Conservation (phyloP, 805 yeast genomes). For the Tetrapisispora nanseiensis region DNA sequence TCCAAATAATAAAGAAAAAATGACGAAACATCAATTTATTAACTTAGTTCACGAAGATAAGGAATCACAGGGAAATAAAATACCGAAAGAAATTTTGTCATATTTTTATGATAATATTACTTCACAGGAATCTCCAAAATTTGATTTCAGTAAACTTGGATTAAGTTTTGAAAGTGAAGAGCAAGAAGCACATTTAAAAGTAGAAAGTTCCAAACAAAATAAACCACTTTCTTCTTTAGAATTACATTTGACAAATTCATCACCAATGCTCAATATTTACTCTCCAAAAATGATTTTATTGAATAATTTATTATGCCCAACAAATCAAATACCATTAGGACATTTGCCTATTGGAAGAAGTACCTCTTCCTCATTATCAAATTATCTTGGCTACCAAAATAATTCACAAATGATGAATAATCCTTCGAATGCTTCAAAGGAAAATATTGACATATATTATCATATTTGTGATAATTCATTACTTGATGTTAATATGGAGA, state of each 20-base stretch:
- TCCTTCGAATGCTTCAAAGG: conserved; percentile 10
- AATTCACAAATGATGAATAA: conserved; percentile 11
- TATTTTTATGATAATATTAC: conserved; percentile 64
- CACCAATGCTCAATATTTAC: conserved; percentile 5
- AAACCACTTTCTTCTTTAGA: background rate
- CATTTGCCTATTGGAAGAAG: conserved; percentile 6
- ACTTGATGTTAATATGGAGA: conserved; percentile 7
- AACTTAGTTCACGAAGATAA: conserved; percentile 34
- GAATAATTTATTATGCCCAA: conserved; percentile 2
- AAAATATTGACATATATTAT: conserved; percentile 21
- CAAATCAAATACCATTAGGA: conserved; percentile 3
- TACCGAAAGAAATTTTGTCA: conserved; percentile 36
- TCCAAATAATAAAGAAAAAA: conserved; percentile 54
- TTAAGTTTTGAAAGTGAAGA: background rate
- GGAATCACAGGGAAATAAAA: conserved; percentile 19
- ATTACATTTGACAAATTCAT: background rate
- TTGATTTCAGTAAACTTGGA: conserved; percentile 10
- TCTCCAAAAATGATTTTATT: conserved; percentile 18
- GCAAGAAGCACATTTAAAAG: background rate
- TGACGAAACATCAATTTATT: conserved; percentile 55
- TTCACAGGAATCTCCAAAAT: conserved; percentile 40
- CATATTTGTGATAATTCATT: conserved; percentile 17
- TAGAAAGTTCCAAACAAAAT: background rate
- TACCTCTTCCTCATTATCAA: conserved; percentile 14
- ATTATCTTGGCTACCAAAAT: conserved; percentile 12